Conservation (phyloP, 2,329 filamentous ascomycete species). For the Alternaria brassicicola region DNA sequence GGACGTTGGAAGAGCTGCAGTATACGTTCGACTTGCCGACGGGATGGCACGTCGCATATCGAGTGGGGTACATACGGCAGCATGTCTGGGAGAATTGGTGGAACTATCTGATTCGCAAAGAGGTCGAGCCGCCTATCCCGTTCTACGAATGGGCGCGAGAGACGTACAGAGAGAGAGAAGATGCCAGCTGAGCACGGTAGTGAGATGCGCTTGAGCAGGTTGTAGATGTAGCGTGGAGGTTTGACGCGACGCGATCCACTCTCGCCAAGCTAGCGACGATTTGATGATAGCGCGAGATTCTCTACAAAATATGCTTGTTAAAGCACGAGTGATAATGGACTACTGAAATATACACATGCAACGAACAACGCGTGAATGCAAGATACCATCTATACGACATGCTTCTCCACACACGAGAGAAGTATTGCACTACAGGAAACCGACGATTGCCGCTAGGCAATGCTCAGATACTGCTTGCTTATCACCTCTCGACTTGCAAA, state of each 20-base stretch:
- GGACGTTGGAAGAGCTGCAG: slow-evolving; percentile 33
- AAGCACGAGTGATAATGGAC: no score
- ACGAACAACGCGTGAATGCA: no score
- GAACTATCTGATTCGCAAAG: slow-evolving; percentile 19
- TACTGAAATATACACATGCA: no score
- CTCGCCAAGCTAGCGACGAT: background rate
- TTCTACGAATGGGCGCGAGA: slow-evolving; percentile 30
- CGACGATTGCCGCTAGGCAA: no score
- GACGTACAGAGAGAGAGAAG: slow-evolving; percentile 7
- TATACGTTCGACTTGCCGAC: slow-evolving; percentile 33
- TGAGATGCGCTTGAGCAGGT: background rate
- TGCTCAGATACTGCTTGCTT: no score
- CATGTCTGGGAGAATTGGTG: slow-evolving; percentile 25
- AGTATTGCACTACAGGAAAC: no score
- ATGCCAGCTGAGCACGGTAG: background rate
- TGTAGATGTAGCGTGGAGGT: background rate
- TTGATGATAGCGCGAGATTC: background rate
- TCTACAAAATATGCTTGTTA: no score
- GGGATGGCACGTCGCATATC: slow-evolving; percentile 26
- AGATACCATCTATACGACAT: no score
- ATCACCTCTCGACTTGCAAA: background rate
- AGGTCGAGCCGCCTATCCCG: slow-evolving; percentile 20
- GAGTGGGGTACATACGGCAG: slow-evolving; percentile 17
- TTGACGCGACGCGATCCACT: background rate
- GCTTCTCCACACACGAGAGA: no score